Conservation (phyloP, 2,329 filamentous ascomycete species). For the Fusarium kyushuense region DNA sequence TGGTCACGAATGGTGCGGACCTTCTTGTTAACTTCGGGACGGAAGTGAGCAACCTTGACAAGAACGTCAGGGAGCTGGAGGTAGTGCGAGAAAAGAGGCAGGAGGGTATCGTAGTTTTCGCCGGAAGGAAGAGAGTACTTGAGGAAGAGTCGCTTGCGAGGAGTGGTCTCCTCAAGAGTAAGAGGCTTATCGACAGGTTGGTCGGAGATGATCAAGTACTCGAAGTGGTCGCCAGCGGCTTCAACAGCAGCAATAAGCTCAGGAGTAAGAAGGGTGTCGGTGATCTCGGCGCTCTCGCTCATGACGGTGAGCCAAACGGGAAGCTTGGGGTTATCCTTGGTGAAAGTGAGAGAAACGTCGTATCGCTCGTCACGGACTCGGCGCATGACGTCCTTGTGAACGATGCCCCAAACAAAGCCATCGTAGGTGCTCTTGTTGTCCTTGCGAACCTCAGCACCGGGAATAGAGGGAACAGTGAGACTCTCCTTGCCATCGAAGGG, state of each 20-base stretch:
- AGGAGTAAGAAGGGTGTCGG: slow-evolving; percentile 85
- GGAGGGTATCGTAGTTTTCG: slow-evolving; percentile 72
- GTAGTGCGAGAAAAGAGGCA: slow-evolving; percentile 84
- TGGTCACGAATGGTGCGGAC: slow-evolving; percentile 84
- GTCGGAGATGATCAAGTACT: slow-evolving; percentile 90
- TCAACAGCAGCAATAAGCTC: slow-evolving; percentile 85
- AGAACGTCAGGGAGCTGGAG: slow-evolving; percentile 87
- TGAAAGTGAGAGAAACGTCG: slow-evolving; percentile 90
- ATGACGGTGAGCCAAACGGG: slow-evolving; percentile 92
- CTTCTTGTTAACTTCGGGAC: slow-evolving; percentile 89
- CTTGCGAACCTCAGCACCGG: slow-evolving; percentile 68
- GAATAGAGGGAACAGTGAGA: slow-evolving; percentile 75
- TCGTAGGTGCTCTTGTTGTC: slow-evolving; percentile 79
- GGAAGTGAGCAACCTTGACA: slow-evolving; percentile 82
- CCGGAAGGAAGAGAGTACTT: slow-evolving; percentile 76
- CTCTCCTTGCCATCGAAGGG: slow-evolving; percentile 93
- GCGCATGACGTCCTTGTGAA: slow-evolving; percentile 96
- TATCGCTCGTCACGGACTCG: slow-evolving; percentile 91
- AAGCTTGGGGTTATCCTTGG: slow-evolving; percentile 92
- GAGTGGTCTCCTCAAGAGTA: slow-evolving; percentile 84
- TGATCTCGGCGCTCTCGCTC: slow-evolving; percentile 97
- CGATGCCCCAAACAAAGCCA: slow-evolving; percentile 92
- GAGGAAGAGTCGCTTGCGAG: slow-evolving; percentile 88
- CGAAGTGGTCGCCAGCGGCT: slow-evolving; percentile 80
- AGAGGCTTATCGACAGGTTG: slow-evolving; percentile 88